A percentile compares a stretch with the other conserved stretches of the same genome.
Evolutionary conservation across 139 green algal genomes (phyloP).

Genomic region (Nannochloris sp.): DNA sequence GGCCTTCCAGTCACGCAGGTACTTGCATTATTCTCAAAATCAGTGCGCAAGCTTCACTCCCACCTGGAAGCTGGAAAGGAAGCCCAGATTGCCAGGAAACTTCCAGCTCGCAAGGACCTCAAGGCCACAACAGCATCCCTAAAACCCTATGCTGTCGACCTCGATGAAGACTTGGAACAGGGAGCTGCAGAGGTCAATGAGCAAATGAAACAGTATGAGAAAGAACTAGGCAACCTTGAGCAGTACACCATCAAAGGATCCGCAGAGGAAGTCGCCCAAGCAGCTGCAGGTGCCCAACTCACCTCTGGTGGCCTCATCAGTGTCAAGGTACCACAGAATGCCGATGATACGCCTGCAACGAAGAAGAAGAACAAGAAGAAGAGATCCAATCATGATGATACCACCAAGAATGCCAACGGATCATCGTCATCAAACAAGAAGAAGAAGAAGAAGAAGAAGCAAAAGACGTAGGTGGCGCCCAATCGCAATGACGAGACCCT

Average conservation of each 20-base stretch:
- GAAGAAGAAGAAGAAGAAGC: no score
- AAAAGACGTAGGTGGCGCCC: no score
- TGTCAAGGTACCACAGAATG: conserved; percentile 3
- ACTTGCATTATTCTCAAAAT: conserved; percentile 96
- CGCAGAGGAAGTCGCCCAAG: conserved; percentile 48
- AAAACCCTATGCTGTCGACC: conserved; percentile 37
- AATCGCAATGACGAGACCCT: no score
- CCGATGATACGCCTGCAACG: neutral
- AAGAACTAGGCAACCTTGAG: conserved; percentile 38
- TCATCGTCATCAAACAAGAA: no score
- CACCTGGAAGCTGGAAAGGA: conserved; percentile 57
- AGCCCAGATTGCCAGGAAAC: conserved; percentile 46
- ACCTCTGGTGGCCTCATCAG: conserved; percentile 23
- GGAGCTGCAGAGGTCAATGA: conserved; percentile 44
- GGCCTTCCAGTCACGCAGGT: conserved; percentile 70
- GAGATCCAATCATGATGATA: neutral
- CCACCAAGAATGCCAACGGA: no score
- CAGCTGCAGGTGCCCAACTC: conserved; percentile 21
- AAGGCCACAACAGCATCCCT: conserved; percentile 12
- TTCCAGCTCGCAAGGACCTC: conserved; percentile 32
- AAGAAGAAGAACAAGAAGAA: conserved; percentile 8
- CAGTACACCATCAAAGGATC: conserved; percentile 51
- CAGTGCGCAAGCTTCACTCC: conserved; percentile 72
- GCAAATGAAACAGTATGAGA: conserved; percentile 39
- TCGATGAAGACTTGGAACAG: conserved; percentile 81